These are phyloP conservation scores for Fusarium lateritium DNA, from an alignment of 2,329 filamentous ascomycete genomes.

Conservation along the genomic window DNA sequence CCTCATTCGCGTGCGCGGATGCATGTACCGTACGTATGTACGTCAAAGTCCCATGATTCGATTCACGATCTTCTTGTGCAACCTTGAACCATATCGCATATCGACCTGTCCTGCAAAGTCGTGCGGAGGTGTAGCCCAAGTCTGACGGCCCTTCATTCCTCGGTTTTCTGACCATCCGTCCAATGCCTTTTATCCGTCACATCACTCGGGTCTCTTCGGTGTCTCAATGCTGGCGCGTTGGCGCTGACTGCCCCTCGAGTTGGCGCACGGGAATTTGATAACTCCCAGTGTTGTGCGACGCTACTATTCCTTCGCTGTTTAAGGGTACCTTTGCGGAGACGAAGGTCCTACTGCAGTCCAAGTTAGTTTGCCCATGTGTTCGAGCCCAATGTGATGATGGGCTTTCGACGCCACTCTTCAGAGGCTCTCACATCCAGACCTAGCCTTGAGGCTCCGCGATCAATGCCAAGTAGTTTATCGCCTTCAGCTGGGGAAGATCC, in stretches of 20 bases:
- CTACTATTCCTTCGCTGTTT: background rate
- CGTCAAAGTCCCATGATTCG: slow-evolving; percentile 36
- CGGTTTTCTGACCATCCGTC: background rate
- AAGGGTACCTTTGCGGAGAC: background rate
- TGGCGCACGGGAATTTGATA: slow-evolving; percentile 31
- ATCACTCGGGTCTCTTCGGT: slow-evolving; percentile 18
- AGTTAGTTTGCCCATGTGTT: background rate
- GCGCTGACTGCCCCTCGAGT: slow-evolving; percentile 18
- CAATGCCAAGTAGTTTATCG: slow-evolving; percentile 25
- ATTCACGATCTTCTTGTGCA: slow-evolving; percentile 41
- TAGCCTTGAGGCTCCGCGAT: slow-evolving; percentile 31
- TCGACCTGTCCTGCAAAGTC: background rate
- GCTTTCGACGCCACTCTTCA: slow-evolving; percentile 2
- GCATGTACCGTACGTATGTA: slow-evolving; percentile 39
- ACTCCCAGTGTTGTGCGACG: slow-evolving; percentile 6
- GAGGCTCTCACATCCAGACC: background rate
- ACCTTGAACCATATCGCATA: slow-evolving; percentile 33
- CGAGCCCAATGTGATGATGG: slow-evolving; percentile 2
- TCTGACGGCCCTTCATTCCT: slow-evolving; percentile 31
- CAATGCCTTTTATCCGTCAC: slow-evolving; percentile 5
- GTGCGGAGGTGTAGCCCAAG: slow-evolving; percentile 27
- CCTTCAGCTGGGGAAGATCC: slow-evolving; percentile 18
- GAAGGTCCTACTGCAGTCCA: background rate
- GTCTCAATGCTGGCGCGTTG: slow-evolving; percentile 13
- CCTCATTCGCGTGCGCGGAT: slow-evolving; percentile 45